Evolutionary conservation across 257 asterid genomes (phyloP).

Genomic region (Mentha longifolia): DNA sequence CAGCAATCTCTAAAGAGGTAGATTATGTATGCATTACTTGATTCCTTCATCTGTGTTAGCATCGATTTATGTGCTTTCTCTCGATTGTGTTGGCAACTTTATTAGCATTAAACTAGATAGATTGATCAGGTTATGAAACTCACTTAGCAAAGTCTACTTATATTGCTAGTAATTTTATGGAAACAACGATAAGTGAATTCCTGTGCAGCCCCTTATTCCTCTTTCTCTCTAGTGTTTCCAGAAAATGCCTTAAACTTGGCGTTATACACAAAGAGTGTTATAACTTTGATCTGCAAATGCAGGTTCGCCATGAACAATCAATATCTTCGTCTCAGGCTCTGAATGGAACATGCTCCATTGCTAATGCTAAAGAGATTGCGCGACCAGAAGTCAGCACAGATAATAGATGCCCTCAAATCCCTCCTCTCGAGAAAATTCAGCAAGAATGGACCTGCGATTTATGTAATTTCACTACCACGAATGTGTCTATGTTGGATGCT

Average conservation of each 20-base stretch:
- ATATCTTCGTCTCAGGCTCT: neutral
- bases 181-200: no score
- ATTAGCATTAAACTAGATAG: no score
- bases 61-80: conserved; percentile 16
- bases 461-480: conserved; percentile 34
- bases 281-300: neutral
- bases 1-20: conserved; percentile 26
- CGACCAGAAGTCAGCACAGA: neutral
- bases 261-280: neutral
- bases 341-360: neutral
- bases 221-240: no score
- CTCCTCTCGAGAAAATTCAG: conserved; percentile 17
- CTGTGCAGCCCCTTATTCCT: no score
- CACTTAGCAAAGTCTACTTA: no score
- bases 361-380: neutral
- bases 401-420: neutral
- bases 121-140: no score
- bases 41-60: neutral
- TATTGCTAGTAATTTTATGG: no score
- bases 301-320: neutral
- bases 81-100: no score
- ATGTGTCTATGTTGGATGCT: conserved; percentile 19
- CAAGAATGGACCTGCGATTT: conserved; percentile 48
- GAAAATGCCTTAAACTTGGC: no score
- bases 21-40: neutral